Base-by-base conservation (phyloP, 106 monocot species). In the Platanthera guangdongensis region DNA sequence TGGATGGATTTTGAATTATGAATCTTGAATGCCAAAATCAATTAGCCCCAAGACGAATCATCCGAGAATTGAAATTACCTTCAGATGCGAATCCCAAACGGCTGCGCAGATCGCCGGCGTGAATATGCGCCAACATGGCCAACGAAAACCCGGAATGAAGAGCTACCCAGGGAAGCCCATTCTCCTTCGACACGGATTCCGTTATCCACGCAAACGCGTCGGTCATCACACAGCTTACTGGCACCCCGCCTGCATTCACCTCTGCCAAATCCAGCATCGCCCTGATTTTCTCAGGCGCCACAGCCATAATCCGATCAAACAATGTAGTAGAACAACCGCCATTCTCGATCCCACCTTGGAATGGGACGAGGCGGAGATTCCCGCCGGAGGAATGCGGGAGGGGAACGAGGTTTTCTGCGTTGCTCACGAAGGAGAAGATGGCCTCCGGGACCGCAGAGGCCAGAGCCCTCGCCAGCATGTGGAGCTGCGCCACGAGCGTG, bases 171-270 rank as follows among this genome's bases (percentile, higher is more conserved):
- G 82, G 76, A n/a, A 79, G 78, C 8, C 45, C 77, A 74, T 83
- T 50, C 79, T 84, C 89, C 54, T 71, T 84, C 45, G 86, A 87
- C 84, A 84, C 72, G 0, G 82, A 75, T 3, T 70, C 83, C 6
- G 84, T 75, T 57, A 81, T 64, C 87, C 82, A 87, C 15, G 90
- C 14, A 73, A 90, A 93, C 18, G 80, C 71, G 52, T 93, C 93
- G 25, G 79, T 84, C 14, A 93, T 71, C 46, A 93, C 46, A 68
- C 86, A 87, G 25, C 60, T 76, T 64, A 84, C 78, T 46, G 22
- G 11, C 47, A 9, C 16, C 63, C 49, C 80, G 9, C 71, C 77
- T 4, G 69, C 72, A 50, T 2, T 82, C 68, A 2, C 69, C 7
- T 10, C 75, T 18, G 84, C 90, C 9, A 50, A 73, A 67, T 72